phyloP scores from a whole-genome alignment of 2,329 filamentous ascomycete genomes.

The Cercospora janseana region DNA sequence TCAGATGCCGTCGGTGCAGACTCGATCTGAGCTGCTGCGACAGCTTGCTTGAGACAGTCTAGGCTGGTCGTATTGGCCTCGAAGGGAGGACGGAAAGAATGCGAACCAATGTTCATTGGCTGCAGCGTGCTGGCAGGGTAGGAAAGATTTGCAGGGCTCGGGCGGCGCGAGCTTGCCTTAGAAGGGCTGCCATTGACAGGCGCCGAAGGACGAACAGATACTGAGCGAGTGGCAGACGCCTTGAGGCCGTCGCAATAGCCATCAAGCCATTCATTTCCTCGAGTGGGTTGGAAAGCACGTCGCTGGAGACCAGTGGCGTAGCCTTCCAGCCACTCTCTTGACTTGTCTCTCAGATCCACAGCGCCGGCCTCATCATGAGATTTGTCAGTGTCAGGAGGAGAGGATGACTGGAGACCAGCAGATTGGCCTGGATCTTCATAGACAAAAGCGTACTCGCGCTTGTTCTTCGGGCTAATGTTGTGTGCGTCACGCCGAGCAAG shows the following conservation, averaged over 20 bases:
- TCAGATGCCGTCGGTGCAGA: constrained; percentile 36
- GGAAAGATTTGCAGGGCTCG: constrained; percentile 27
- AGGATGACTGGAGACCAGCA: constrained; percentile 11
- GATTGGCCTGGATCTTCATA: constrained; percentile 28
- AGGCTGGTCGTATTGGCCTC: constrained; percentile 28
- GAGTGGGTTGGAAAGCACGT: constrained; percentile 28
- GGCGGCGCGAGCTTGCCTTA: constrained; percentile 27
- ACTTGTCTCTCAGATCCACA: constrained; percentile 30
- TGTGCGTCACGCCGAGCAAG: constrained; percentile 28
- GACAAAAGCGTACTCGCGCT: constrained; percentile 33
- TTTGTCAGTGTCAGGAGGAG: constrained; percentile 21
- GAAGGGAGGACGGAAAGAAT: constrained; percentile 21
- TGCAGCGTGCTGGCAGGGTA: constrained; percentile 21
- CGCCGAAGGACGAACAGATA: constrained; percentile 1
- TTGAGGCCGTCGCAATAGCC: constrained; percentile 37
- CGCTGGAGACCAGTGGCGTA: constrained; percentile 36
- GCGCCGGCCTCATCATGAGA: constrained; percentile 18
- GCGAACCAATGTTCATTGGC: constrained; percentile 8
- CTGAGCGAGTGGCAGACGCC: not conserved
- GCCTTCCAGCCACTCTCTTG: constrained; percentile 36
- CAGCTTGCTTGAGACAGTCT: constrained; percentile 36
- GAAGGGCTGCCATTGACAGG: constrained; percentile 31
- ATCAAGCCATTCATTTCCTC: constrained; percentile 32
- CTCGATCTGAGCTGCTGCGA: constrained; percentile 37
- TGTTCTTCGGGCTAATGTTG: constrained; percentile 35